Evolutionary conservation across 148 eudicot species (phyloP).

Genomic region (Camellia japonica): DNA sequence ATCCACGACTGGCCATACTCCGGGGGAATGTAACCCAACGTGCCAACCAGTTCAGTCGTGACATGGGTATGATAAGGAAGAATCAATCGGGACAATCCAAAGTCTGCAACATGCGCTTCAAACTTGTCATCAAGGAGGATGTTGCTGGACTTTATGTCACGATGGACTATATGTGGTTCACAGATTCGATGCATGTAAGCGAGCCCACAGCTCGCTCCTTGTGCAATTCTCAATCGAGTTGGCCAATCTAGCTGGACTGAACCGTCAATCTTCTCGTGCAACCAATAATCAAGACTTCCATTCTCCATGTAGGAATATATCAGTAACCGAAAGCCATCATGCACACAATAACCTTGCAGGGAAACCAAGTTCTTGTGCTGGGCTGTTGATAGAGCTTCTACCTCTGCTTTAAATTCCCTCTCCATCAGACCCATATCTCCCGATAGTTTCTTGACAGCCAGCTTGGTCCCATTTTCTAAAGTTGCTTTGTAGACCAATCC

Average conservation of each 20-base stretch:
- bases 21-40: conserved; percentile 92
- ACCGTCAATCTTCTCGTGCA: conserved; percentile 80
- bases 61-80: conserved; percentile 84
- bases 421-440: conserved; percentile 95
- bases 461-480: conserved; percentile 56
- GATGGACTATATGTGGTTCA: conserved; percentile 91
- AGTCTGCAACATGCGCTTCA: conserved; percentile 88
- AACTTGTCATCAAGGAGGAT: conserved; percentile 84
- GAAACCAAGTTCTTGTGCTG: conserved; percentile 80
- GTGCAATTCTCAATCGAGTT: conserved; percentile 60
- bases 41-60: conserved; percentile 90
- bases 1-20: conserved; percentile 89
- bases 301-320: conserved; percentile 92
- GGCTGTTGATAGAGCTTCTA: conserved; percentile 80
- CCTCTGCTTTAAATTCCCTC: conserved; percentile 91
- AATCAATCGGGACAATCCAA: conserved; percentile 79
- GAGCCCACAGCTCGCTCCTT: conserved; percentile 73
- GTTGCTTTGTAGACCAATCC: conserved; percentile 93
- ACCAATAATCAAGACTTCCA: conserved; percentile 93
- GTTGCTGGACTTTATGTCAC: conserved; percentile 91
- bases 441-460: conserved; percentile 85
- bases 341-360: conserved; percentile 81
- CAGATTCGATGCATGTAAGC: conserved; percentile 92
- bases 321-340: conserved; percentile 64
- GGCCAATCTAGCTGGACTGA: conserved; percentile 79